These are phyloP conservation scores for Chytridium lagenaria DNA, from an alignment of 371 early-diverging fungal species.

Conservation along the genomic window DNA sequence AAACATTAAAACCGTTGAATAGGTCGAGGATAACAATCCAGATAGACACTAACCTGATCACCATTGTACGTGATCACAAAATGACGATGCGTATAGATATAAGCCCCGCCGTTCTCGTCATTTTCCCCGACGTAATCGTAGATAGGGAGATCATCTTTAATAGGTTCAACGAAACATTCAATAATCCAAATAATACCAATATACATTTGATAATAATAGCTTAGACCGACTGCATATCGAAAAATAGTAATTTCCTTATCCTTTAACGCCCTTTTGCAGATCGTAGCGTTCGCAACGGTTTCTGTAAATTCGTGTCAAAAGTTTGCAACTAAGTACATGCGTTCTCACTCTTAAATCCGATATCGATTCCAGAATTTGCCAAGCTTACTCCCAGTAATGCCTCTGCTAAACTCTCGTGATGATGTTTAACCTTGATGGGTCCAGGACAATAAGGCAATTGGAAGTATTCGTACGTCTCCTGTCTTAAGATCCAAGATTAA, in stretches of 20 bases:
- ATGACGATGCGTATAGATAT: conserved; percentile 68
- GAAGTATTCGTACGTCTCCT: conserved; percentile 81
- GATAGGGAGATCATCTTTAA: conserved; percentile 37
- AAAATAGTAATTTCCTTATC: conserved; percentile 61
- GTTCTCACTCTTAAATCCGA: conserved; percentile 53
- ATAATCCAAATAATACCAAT: conserved; percentile 50
- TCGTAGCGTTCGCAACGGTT: conserved; percentile 30
- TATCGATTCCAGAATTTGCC: conserved; percentile 73
- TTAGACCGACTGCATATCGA: conserved; percentile 65
- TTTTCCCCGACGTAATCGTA: conserved; percentile 41
- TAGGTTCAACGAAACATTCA: neutral
- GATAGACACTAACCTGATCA: conserved; percentile 54
- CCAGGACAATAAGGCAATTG: conserved; percentile 80
- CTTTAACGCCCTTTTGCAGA: conserved; percentile 57
- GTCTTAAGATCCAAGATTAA: conserved; percentile 47
- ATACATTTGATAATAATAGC: conserved; percentile 78
- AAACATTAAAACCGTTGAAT: no score
- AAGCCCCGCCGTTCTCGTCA: conserved; percentile 22
- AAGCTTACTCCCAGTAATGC: conserved; percentile 81
- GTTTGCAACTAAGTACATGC: neutral
- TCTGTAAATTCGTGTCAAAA: conserved; percentile 10
- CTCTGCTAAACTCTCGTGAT: conserved; percentile 84
- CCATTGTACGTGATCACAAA: conserved; percentile 69
- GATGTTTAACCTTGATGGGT: conserved; percentile 58
- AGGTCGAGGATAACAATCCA: no score